These are phyloP conservation scores for Aspergillus floridensis DNA, from an alignment of 2,329 filamentous ascomycete species.

Conservation along the genomic window DNA sequence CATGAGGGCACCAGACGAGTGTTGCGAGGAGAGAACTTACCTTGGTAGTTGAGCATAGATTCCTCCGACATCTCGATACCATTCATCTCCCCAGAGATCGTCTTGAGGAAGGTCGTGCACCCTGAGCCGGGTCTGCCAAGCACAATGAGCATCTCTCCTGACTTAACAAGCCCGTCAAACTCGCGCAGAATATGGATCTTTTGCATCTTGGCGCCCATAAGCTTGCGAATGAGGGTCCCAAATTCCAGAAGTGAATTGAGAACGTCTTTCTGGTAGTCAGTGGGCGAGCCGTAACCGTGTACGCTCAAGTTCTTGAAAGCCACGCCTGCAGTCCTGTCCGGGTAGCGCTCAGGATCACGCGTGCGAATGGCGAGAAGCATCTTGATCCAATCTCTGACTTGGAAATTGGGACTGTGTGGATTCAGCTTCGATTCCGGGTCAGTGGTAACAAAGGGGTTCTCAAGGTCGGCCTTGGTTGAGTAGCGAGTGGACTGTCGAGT, in stretches of 20 bases:
- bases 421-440: slow-evolving; percentile 21
- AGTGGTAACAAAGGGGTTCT: slow-evolving; percentile 19
- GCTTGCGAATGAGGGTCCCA: slow-evolving; percentile 34
- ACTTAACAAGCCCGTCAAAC: slow-evolving; percentile 59
- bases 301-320: slow-evolving; percentile 64
- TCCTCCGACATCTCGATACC: slow-evolving; percentile 60
- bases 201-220: slow-evolving; percentile 16
- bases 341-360: slow-evolving; percentile 18
- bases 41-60: slow-evolving; percentile 25
- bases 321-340: slow-evolving; percentile 52
- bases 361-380: slow-evolving; percentile 20
- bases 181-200: slow-evolving; percentile 52
- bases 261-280: slow-evolving; percentile 67
- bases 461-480: slow-evolving; percentile 13
- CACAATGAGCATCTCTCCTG: slow-evolving; percentile 54
- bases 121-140: slow-evolving; percentile 40
- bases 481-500: slow-evolving; percentile 23
- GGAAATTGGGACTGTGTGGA: slow-evolving; percentile 22
- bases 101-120: slow-evolving; percentile 83
- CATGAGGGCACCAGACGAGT: too few species aligned
- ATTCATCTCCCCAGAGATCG: slow-evolving; percentile 74
- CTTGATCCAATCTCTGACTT: slow-evolving; percentile 21
- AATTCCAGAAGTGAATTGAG: slow-evolving; percentile 53
- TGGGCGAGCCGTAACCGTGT: slow-evolving; percentile 61
- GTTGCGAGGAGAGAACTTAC: neutral